These are phyloP conservation scores for Amaranthus tricolor DNA, from an alignment of 179 eudicot species.

Conservation along the genomic window DNA sequence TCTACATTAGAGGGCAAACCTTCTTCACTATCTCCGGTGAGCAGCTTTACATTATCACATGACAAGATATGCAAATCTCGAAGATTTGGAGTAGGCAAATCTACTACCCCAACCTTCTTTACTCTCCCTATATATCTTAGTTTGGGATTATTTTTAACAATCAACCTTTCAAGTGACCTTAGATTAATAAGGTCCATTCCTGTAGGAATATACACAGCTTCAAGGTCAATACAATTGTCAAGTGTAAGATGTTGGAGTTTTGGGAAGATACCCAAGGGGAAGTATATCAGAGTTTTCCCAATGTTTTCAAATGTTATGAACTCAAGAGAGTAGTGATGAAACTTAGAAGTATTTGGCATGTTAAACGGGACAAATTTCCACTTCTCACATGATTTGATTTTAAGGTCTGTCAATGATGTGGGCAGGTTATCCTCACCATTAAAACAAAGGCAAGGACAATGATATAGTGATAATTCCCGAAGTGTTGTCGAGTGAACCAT, in stretches of 20 bases:
- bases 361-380: constrained; percentile 1
- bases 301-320: accelerated
- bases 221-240: neutral
- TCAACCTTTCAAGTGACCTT: constrained; percentile 18
- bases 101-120: neutral
- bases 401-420: constrained; percentile 14
- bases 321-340: constrained; percentile 7
- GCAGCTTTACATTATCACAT: neutral
- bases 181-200: neutral
- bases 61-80: neutral
- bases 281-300: neutral
- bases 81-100: neutral
- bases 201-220: neutral
- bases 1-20: neutral
- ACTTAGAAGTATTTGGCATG: neutral
- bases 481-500: constrained; percentile 2
- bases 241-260: neutral
- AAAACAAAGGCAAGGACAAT: neutral
- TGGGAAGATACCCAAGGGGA: constrained; percentile 23
- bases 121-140: neutral
- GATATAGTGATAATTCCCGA: neutral
- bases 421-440: constrained; percentile 12
- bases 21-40: neutral
- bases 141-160: constrained; percentile 2
- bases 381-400: neutral